Evolutionary conservation across 306 rosid genomes (phyloP), one percentile per base, ranked within the genome.

Genomic region (Mucuna pruriens): DNA sequence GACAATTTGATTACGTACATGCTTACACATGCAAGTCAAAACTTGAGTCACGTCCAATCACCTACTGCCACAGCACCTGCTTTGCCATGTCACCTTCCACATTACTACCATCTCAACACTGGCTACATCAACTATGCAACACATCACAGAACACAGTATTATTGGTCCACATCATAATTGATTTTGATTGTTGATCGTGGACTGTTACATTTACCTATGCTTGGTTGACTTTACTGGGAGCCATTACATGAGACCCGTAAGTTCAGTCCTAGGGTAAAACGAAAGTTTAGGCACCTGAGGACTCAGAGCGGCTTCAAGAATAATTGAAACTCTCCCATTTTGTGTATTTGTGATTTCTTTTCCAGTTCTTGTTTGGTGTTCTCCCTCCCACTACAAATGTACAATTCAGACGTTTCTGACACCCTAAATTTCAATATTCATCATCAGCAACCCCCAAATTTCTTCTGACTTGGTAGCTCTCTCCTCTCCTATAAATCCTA

Each of bases 401-500:
- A 25, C 34, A 11, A 44, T 25, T 25, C 62, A 68, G n/a, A 38
- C 13, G 0, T 46, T 15, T 74, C 20, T 34, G 79, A 62, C 13
- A 34, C 54, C 52, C 48, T 33, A 65, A 54, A 29, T 82, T 46
- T 22, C 63, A 78, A 77, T 15, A 73, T 73, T 19, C 46, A 71
- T 25, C 52, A 31, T 22, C 57, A 42, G 10, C 79, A 49, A 48
- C 39, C 48, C 45, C 52, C 52, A 29, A 63, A 19, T 71, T 48
- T 67, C 63, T 16, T 40, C 64, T 26, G 75, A 67, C 66, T 55
- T 55, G 12, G 44, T 12, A 68, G 25, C 52, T 64, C 60, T 66
- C n/a, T 61, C 67, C n/a, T 61, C 67, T 52, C 77, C 64, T 20
- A 44, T 63, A 65, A 55, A 65, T n/a, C 54, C 49, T 63, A 9